These are phyloP conservation scores for Tulasnella sp. DNA, from an alignment of 768 basidiomycete genomes.

Conservation along the genomic window DNA sequence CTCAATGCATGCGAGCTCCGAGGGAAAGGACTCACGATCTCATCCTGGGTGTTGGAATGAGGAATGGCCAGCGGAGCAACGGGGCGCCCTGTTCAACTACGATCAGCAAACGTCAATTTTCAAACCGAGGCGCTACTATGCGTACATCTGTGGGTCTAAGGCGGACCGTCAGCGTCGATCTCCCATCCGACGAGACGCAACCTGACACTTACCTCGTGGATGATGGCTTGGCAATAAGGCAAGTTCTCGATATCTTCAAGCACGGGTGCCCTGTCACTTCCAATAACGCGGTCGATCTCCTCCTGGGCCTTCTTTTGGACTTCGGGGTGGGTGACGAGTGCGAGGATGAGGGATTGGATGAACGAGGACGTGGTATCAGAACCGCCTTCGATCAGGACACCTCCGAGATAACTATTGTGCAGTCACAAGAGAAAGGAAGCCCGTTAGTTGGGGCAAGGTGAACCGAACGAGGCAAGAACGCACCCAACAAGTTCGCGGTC, in stretches of 20 bases:
- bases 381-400: slow-evolving; percentile 39
- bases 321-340: slow-evolving; percentile 18
- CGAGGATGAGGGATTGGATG: slow-evolving; percentile 28
- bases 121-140: too few species aligned
- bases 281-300: slow-evolving; percentile 29
- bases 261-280: slow-evolving; percentile 11
- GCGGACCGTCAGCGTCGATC: background rate
- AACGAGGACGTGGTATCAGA: slow-evolving; percentile 38
- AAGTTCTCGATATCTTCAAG: slow-evolving; percentile 24
- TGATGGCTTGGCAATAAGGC: slow-evolving; percentile 22
- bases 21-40: slow-evolving; percentile 11
- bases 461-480: background rate
- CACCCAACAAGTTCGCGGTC: slow-evolving; percentile 36
- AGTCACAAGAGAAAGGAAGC: too few species aligned
- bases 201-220: slow-evolving; percentile 10
- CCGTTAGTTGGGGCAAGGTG: too few species aligned
- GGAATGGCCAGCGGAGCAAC: slow-evolving; percentile 32
- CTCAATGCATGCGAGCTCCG: background rate
- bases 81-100: background rate
- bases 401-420: slow-evolving; percentile 37
- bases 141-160: slow-evolving; percentile 24
- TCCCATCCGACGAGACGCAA: background rate
- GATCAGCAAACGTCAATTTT: background rate
- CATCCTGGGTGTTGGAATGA: slow-evolving; percentile 30
- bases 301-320: slow-evolving; percentile 27